These are phyloP conservation scores for Nyctanthes arbortristis DNA, from an alignment of 257 asterid species.

Conservation along the genomic window DNA sequence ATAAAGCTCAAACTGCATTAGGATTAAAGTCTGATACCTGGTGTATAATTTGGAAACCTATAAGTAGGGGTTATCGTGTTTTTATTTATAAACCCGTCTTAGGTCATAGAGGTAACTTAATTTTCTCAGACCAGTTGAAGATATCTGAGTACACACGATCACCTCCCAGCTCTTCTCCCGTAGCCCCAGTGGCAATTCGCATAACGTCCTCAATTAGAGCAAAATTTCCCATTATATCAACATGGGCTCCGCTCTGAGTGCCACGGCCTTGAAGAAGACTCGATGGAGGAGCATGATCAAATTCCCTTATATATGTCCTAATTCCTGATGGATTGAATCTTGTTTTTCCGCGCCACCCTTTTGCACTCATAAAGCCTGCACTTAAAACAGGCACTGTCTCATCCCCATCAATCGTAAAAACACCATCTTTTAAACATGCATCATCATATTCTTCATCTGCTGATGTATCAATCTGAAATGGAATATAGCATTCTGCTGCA, in stretches of 20 bases:
- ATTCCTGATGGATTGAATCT: constrained; percentile 78
- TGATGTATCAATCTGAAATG: constrained; percentile 43
- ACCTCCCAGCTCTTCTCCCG: constrained; percentile 73
- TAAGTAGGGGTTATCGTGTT: too few relatives aligned
- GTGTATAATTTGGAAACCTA: too few relatives aligned
- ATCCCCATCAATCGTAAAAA: constrained; percentile 38
- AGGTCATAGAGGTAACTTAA: constrained; percentile 48
- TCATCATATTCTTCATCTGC: constrained; percentile 28
- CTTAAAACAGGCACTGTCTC: constrained; percentile 67
- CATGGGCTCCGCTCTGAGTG: constrained; percentile 90
- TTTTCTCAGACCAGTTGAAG: constrained; percentile 76
- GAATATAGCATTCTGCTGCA: constrained; percentile 36
- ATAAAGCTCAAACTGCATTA: too few relatives aligned
- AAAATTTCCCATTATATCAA: constrained; percentile 87
- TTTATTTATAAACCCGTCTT: too few relatives aligned
- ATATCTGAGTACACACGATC: constrained; percentile 70
- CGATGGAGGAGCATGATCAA: constrained; percentile 76
- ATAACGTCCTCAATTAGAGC: constrained; percentile 72
- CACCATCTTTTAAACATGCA: constrained; percentile 38
- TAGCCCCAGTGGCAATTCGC: constrained; percentile 79
- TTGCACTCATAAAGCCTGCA: constrained; percentile 82
- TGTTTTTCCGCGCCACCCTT: constrained; percentile 90
- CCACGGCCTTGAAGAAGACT: constrained; percentile 83
- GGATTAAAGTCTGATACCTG: too few relatives aligned
- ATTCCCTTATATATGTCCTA: constrained; percentile 62